Conservation (phyloP, 1,284 basidiomycete genomes). For the Cystobasidiaceae sp. region DNA sequence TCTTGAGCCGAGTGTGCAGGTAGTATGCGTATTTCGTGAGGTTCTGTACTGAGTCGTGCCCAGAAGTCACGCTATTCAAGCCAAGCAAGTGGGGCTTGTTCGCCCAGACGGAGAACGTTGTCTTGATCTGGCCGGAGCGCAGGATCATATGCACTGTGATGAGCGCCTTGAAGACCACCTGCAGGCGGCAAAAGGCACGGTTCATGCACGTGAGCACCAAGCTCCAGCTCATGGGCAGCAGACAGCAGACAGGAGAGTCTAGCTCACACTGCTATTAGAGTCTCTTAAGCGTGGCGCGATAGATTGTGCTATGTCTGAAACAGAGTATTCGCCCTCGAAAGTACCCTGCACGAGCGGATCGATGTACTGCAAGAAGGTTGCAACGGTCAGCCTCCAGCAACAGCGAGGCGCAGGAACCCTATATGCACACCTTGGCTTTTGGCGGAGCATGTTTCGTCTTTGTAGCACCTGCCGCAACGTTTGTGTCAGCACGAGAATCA, state of each 20-base stretch:
- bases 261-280: constrained; percentile 78
- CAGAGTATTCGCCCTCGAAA: constrained; percentile 82
- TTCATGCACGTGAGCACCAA: not conserved
- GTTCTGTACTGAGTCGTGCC: constrained; percentile 78
- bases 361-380: constrained; percentile 49
- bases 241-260: not conserved
- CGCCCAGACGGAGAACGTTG: constrained; percentile 75
- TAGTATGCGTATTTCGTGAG: constrained; percentile 82
- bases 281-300: constrained; percentile 78
- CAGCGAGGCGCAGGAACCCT: not conserved
- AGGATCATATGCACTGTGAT: constrained; percentile 94
- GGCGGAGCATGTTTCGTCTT: constrained; percentile 91
- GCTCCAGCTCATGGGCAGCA: not conserved
- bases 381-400: not conserved
- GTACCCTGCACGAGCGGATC: constrained; percentile 92
- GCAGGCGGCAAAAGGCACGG: not conserved
- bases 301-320: constrained; percentile 86
- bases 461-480: constrained; percentile 39
- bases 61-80: constrained; percentile 70
- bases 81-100: constrained; percentile 66
- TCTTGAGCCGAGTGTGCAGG: constrained; percentile 80
- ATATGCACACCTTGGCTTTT: constrained; percentile 69
- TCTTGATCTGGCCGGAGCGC: constrained; percentile 85
- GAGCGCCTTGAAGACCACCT: constrained; percentile 95
- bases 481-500: not conserved